Percentiles rank a stretch among this genome's conserved stretches.
Evolutionary conservation across 2,329 filamentous ascomycete species (phyloP).

Genomic region (Pleurostoma richardsiae): DNA sequence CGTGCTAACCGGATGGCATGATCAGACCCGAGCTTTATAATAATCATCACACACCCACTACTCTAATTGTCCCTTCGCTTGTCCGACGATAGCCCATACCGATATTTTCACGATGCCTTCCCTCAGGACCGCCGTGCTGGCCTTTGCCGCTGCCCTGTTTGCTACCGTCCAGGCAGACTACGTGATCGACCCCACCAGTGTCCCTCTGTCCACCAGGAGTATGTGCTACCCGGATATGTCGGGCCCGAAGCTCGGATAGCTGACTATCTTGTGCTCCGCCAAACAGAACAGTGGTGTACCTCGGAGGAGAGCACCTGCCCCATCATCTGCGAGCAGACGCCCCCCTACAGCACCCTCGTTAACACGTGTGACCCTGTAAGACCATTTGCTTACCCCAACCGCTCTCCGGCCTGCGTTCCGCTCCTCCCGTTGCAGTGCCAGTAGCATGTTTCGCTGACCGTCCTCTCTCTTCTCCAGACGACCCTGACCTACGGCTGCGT

Average conservation of each 20-base stretch:
- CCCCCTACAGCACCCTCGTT: constrained; percentile 42
- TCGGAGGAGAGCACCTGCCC: constrained; percentile 62
- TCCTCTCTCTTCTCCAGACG: constrained; percentile 28
- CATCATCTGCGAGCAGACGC: constrained; percentile 62
- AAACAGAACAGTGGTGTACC: constrained; percentile 59
- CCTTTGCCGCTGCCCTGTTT: constrained; percentile 48
- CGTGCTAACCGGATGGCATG: background rate
- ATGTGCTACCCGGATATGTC: constrained; percentile 20
- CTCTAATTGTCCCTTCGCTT: background rate
- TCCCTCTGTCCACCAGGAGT: constrained; percentile 49
- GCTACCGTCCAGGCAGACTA: constrained; percentile 52
- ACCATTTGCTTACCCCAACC: background rate
- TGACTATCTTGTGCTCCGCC: constrained; percentile 5
- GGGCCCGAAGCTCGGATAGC: background rate
- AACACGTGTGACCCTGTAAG: constrained; percentile 67
- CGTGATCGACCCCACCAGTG: constrained; percentile 56
- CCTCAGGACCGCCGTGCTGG: constrained; percentile 46
- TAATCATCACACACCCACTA: background rate
- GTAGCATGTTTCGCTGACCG: too few relatives aligned
- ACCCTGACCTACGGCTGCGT: constrained; percentile 66
- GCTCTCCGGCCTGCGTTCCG: too few relatives aligned
- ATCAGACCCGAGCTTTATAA: background rate
- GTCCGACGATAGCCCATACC: background rate
- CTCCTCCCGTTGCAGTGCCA: too few relatives aligned
- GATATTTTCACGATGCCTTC: constrained; percentile 43